Evolutionary conservation across 2,329 filamentous ascomycete genomes (phyloP), one percentile per base, ranked within the genome.

Genomic region (Dothideomycetes sp.): DNA sequence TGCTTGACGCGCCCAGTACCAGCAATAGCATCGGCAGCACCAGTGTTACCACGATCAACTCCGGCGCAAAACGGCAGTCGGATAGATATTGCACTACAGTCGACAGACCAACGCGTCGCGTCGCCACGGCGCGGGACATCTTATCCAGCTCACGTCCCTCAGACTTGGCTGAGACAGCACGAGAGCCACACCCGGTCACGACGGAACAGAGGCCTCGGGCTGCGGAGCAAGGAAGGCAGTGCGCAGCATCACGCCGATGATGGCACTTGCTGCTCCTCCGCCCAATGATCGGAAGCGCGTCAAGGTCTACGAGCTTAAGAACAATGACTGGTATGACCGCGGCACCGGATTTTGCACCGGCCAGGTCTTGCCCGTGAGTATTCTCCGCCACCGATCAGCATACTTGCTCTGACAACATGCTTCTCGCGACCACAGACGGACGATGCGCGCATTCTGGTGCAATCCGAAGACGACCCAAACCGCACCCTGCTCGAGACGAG

Each of bases 301-400:
- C 65, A 98, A 98, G 73, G 91, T 98, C 61, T 98, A 98, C 65
- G 91, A 96, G 70, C 76, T 98, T 56, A 86, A 85, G 63, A 87
- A 94, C 67, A 94, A 94, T 73, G 91, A 96, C 77, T 98, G 91
- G 91, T 95, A 89, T 61, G 91, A 98, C 67, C 76, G 89, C 57
- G 91, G 91, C 49, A 98, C 91, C 33, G 91, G 91, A 48, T 95
- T 95, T 64, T 96, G 91, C 63, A 84, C 78, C 45, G 87, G 88
- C 33, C 74, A 79, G 49, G 76, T 83, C 49, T 66, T 80, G 49
- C 74, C 79, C 61, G 84, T 91, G 76, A 62, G 82, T 62, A n/a
- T n/a, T n/a, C n/a, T 27, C 15, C 22, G 16, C 20, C 32, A 15
- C 41, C 12, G n/a, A 8, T 10, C 13, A n/a, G 19, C 18, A 8